Conservation (phyloP, 2,329 filamentous ascomycete genomes). For the Fusarium sp. region DNA sequence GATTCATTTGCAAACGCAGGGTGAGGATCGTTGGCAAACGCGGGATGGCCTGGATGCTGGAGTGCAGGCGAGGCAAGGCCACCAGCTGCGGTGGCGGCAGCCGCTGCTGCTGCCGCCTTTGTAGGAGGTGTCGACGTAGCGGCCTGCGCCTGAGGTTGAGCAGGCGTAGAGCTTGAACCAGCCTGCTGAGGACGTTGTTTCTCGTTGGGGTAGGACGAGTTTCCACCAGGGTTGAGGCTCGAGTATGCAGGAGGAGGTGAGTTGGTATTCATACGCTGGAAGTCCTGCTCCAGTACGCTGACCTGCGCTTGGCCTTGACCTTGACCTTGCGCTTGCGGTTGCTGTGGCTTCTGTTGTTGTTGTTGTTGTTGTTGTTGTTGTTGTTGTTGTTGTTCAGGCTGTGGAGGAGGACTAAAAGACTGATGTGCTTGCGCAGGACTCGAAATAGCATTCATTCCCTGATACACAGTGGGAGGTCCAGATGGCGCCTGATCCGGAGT, state of each 20-base stretch:
- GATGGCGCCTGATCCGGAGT: slow-evolving; percentile 87
- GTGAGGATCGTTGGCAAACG: slow-evolving; percentile 88
- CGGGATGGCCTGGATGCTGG: slow-evolving; percentile 81
- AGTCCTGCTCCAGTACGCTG: slow-evolving; percentile 87
- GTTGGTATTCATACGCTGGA: slow-evolving; percentile 84
- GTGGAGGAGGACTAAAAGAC: slow-evolving; percentile 57
- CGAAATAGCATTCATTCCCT: slow-evolving; percentile 82
- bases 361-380: slow-evolving; percentile 45
- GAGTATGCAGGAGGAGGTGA: slow-evolving; percentile 97
- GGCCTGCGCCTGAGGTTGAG: slow-evolving; percentile 47
- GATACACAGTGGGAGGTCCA: slow-evolving; percentile 91
- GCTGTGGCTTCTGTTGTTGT: slow-evolving; percentile 32
- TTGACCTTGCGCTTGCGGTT: slow-evolving; percentile 58
- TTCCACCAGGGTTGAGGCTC: slow-evolving; percentile 72
- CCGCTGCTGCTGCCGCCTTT: slow-evolving; percentile 49
- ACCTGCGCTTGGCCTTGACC: slow-evolving; percentile 62
- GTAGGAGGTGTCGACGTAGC: slow-evolving; percentile 50
- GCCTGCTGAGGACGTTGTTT: slow-evolving; percentile 72
- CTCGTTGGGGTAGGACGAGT: slow-evolving; percentile 81
- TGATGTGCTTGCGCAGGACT: slow-evolving; percentile 61
- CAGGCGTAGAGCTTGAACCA: slow-evolving; percentile 49
- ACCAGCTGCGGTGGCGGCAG: slow-evolving; percentile 43
- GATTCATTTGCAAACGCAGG: slow-evolving; percentile 93
- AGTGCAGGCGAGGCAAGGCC: slow-evolving; percentile 64
- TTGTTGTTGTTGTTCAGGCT: slow-evolving; percentile 53